phyloP scores from a whole-genome alignment of 306 rosid species.

The Inga laurina region DNA sequence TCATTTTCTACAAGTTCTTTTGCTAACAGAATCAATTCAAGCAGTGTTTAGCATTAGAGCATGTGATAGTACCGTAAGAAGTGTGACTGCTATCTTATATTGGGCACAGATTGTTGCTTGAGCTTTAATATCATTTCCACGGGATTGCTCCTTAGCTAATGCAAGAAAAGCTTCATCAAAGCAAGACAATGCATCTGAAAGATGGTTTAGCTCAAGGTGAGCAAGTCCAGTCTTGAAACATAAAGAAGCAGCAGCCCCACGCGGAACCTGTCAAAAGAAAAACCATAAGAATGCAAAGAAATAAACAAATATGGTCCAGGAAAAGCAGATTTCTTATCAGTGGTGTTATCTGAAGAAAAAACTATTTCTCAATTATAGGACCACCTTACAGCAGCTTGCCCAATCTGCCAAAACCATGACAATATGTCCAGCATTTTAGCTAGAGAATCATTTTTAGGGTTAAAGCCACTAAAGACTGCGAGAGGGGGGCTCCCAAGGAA shows the following conservation, averaged over 20 bases:
- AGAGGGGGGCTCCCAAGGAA: background rate
- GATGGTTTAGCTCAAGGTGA: slow-evolving; percentile 95
- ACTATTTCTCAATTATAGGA: background rate
- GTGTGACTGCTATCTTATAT: slow-evolving; percentile 93
- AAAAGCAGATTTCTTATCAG: slow-evolving; percentile 2
- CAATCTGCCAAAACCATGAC: background rate
- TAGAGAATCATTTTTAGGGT: background rate
- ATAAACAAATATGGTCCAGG: slow-evolving; percentile 13
- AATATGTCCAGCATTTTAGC: background rate
- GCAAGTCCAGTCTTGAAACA: slow-evolving; percentile 97
- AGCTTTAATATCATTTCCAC: slow-evolving; percentile 96
- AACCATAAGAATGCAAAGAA: slow-evolving; percentile 32
- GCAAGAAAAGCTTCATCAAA: slow-evolving; percentile 95
- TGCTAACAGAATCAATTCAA: slow-evolving; percentile 19
- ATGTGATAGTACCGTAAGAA: slow-evolving; percentile 69
- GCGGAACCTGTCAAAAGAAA: slow-evolving; percentile 77
- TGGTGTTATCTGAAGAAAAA: slow-evolving; percentile 15
- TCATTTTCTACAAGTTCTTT: slow-evolving; percentile 11
- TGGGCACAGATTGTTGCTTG: slow-evolving; percentile 99
- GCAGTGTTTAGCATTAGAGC: slow-evolving; percentile 20
- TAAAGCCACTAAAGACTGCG: background rate
- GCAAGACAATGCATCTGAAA: slow-evolving; percentile 93
- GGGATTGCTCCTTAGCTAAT: slow-evolving; percentile 90
- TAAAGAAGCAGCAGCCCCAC: slow-evolving; percentile 82
- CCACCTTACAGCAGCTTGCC: background rate